Conservation (phyloP, 164 flowering plant genomes). For the Liriodendron chinense region DNA sequence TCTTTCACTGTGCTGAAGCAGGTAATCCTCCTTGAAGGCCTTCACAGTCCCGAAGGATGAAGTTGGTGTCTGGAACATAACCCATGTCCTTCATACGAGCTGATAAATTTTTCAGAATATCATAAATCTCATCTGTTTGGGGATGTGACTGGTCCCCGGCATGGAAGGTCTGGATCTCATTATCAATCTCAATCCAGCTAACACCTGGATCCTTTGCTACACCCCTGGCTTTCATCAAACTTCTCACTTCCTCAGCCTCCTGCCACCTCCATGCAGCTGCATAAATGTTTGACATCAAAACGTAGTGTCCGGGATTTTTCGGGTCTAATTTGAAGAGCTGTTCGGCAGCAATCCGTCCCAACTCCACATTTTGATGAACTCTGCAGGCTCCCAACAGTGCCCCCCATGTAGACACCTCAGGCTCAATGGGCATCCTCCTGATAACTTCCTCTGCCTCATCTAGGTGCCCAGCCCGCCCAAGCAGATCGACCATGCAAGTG, state of each 20-base stretch:
- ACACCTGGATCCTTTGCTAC: slow-evolving; percentile 11
- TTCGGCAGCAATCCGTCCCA: slow-evolving; percentile 8
- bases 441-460: slow-evolving; percentile 11
- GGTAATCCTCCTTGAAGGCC: slow-evolving; percentile 2
- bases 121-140: slow-evolving; percentile 7
- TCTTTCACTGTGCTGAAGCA: slow-evolving; percentile 16
- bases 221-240: slow-evolving; percentile 7
- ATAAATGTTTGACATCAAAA: slow-evolving; percentile 14
- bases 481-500: slow-evolving; percentile 18
- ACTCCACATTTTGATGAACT: slow-evolving; percentile 7
- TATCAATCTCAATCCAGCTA: slow-evolving; percentile 18
- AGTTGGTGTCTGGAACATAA: slow-evolving; percentile 8
- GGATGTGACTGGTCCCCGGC: slow-evolving; percentile 13
- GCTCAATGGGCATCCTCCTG: slow-evolving; percentile 11
- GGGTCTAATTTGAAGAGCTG: slow-evolving; percentile 10
- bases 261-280: slow-evolving; percentile 10
- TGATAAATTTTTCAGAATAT: background rate
- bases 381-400: slow-evolving; percentile 17
- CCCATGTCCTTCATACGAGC: slow-evolving; percentile 10
- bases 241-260: slow-evolving; percentile 13
- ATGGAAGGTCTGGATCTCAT: slow-evolving; percentile 7
- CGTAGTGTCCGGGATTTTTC: slow-evolving; percentile 12
- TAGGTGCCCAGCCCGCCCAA: slow-evolving; percentile 11
- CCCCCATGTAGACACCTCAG: slow-evolving; percentile 16
- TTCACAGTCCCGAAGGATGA: slow-evolving; percentile 7